Evolutionary conservation across 345 rosid species (phyloP), one percentile per base, ranked within the genome.

Genomic region (Eucalyptus erythrocorys): DNA sequence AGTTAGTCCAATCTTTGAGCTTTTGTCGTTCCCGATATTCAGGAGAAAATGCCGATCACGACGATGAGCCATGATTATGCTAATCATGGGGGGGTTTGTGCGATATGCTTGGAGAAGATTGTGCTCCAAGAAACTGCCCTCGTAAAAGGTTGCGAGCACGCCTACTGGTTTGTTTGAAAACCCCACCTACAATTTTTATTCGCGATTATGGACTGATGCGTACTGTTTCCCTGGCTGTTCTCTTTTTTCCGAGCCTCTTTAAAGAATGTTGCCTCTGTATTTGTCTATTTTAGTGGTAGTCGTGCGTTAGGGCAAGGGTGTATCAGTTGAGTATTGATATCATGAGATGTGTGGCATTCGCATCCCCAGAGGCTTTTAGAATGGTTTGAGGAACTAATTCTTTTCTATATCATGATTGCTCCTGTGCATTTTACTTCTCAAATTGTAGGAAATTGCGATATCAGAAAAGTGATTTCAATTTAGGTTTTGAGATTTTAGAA

Each of bases 91-190:
- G 99, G 98, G 55, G 89, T 92, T 87, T 98, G 99, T 86, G 97
- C 98, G 1, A 98, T 98, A 27, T 97, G 99, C 89, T 92, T 98
- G 92, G 95, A 97, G 87, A 92, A 95, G 88, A 98, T 96, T 81
- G 94, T 90, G 89, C 96, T 98, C 79, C 94, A 93, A 92, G 99
- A 98, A 90, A 97, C 96, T 79, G 99, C 99, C 84, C 96, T 97
- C 88, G 91, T 98, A 49, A 97, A 95, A 92, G 99, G 97, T 90
- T 98, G 99, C 93, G 99, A 98, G 89, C 99, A 98, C 87, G 94
- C 99, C 42, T 98, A 98, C 95, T 98, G 99, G 99, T 96, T 93
- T 87, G 98, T 93, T 86, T 71, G 27, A 84, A 48, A 82, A 21
- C 57, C 85, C 86, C 24, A 48, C 61, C 68, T 87, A 86, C 88